A percentile compares a stretch with the other conserved stretches of the same genome.
These are phyloP conservation scores for Dactylorhiza incarnata DNA, from an alignment of 106 monocot species.

Conservation along the genomic window DNA sequence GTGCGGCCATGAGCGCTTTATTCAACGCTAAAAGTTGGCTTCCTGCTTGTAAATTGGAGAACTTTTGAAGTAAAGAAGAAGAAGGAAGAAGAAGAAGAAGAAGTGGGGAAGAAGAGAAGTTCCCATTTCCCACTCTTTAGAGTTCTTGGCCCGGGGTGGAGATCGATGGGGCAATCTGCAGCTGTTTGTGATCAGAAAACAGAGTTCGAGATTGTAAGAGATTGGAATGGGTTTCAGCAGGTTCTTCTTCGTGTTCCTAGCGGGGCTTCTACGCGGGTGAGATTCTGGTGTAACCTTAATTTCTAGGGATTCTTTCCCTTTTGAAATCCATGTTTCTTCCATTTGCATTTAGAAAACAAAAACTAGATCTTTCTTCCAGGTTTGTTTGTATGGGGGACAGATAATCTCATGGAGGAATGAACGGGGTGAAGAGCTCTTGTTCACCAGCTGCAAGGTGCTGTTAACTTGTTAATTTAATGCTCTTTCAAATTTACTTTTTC, in stretches of 20 bases:
- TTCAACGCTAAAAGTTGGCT: not conserved
- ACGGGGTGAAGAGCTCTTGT: conserved; percentile 55
- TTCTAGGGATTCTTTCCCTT: not conserved
- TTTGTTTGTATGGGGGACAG: conserved; percentile 59
- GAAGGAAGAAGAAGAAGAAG: too few relatives aligned
- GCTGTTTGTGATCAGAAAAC: conserved; percentile 40
- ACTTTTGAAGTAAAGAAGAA: not conserved
- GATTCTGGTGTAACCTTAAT: not conserved
- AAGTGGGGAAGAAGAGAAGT: not conserved
- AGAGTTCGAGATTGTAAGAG: conserved; percentile 50
- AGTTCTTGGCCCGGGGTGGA: not conserved
- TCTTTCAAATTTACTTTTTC: not conserved
- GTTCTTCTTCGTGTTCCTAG: conserved; percentile 58
- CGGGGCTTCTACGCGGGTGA: conserved; percentile 78
- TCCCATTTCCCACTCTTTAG: not conserved
- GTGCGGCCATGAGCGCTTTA: not conserved
- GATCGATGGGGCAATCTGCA: conserved; percentile 58
- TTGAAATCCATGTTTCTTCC: not conserved
- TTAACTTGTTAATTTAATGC: not conserved
- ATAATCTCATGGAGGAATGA: conserved; percentile 71
- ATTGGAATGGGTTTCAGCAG: conserved; percentile 88
- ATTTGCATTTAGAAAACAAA: not conserved
- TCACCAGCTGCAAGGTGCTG: conserved; percentile 58
- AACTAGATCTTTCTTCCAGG: conserved; percentile 19
- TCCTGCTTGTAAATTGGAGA: not conserved